phyloP scores from a whole-genome alignment of 2,329 filamentous ascomycete genomes.

The Exophiala lecanii-corni region DNA sequence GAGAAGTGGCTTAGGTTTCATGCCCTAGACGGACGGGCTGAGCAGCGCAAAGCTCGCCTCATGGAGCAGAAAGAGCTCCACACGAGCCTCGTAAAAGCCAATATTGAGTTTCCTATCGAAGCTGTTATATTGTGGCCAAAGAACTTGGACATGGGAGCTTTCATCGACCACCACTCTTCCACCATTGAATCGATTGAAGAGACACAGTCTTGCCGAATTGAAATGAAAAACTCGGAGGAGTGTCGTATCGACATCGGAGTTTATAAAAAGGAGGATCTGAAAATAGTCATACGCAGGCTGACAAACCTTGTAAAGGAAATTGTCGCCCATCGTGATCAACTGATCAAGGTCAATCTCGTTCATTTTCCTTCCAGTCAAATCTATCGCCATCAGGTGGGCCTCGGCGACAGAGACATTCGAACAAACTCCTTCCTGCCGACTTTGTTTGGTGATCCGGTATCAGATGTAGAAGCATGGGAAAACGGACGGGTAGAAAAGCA shows the following conservation, averaged over 20 bases:
- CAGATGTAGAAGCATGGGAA: constrained; percentile 25
- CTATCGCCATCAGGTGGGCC: constrained; percentile 20
- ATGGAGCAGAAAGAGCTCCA: constrained; percentile 10
- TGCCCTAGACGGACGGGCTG: constrained; percentile 24
- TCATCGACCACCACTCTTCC: constrained; percentile 11
- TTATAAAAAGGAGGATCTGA: constrained; percentile 9
- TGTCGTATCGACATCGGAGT: constrained; percentile 16
- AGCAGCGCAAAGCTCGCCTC: constrained; percentile 18
- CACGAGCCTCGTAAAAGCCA: constrained; percentile 7
- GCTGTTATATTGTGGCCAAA: constrained; percentile 23
- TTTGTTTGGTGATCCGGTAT: constrained; percentile 24
- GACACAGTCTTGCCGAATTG: constrained; percentile 17
- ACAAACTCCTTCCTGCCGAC: constrained; percentile 16
- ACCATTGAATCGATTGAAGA: constrained; percentile 16
- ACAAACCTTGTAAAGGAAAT: constrained; percentile 23
- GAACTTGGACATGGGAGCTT: constrained; percentile 22
- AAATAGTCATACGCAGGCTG: constrained; percentile 17
- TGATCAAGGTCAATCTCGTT: constrained; percentile 19
- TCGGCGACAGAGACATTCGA: constrained; percentile 14
- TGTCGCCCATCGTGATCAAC: constrained; percentile 17
- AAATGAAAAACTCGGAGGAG: constrained; percentile 1
- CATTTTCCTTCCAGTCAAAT: constrained; percentile 17
- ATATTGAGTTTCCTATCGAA: constrained; percentile 19
- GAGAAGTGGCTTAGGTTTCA: constrained; percentile 14
- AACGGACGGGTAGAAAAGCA: constrained; percentile 24